phyloP scores from a whole-genome alignment of 768 basidiomycete species.

The Ramaria rubella region DNA sequence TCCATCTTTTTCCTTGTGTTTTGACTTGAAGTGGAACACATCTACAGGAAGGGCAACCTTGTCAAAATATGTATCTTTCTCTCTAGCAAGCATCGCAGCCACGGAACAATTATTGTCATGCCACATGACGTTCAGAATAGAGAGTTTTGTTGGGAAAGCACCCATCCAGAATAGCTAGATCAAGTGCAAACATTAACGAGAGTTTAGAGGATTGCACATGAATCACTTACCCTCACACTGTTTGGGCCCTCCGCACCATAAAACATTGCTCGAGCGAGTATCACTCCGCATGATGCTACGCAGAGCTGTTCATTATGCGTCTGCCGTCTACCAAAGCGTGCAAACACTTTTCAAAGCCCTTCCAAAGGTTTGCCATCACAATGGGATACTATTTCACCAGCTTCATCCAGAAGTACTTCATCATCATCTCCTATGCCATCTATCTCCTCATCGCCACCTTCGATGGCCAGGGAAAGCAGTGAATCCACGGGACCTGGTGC shows the following conservation, averaged over 20 bases:
- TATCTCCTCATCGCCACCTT: constrained; percentile 16
- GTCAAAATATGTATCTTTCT: constrained; percentile 10
- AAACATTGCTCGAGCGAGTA: constrained; percentile 19
- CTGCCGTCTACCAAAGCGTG: constrained; percentile 21
- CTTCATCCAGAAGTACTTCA: not conserved
- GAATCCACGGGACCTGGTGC: constrained; percentile 12
- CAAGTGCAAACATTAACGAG: constrained; percentile 10
- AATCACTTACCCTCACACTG: constrained; percentile 11
- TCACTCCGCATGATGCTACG: constrained; percentile 21
- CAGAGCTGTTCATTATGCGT: constrained; percentile 24
- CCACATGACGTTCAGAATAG: constrained; percentile 22
- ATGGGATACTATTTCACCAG: not conserved
- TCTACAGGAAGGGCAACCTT: constrained; percentile 16
- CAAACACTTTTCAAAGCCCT: constrained; percentile 13
- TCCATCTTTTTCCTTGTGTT: constrained; percentile 17
- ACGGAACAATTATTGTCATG: constrained; percentile 26
- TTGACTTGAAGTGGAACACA: constrained; percentile 19
- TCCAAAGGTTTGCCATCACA: constrained; percentile 16
- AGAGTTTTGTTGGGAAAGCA: constrained; percentile 20
- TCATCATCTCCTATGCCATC: constrained; percentile 7
- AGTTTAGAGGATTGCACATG: not conserved
- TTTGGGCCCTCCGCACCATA: constrained; percentile 20
- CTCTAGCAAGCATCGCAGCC: constrained; percentile 14
- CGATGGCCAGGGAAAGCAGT: too few relatives aligned
- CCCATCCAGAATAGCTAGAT: constrained; percentile 20